A percentile compares a stretch with the other conserved stretches of the same genome.
phyloP scores from a whole-genome alignment of 2,329 filamentous ascomycete genomes.

The Chaetomium strumarium region DNA sequence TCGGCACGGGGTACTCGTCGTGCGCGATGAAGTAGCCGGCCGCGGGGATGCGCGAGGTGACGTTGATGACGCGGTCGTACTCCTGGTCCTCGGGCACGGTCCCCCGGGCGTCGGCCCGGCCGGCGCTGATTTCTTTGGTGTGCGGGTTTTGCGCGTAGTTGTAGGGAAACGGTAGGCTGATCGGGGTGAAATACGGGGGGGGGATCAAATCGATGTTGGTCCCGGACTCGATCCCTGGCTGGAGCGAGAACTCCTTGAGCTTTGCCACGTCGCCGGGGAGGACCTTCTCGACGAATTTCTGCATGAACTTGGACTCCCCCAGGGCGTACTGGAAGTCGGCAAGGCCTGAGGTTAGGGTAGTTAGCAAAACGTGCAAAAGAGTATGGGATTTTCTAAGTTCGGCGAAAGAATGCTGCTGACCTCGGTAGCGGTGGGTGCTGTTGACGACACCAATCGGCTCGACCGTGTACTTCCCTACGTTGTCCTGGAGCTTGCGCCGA shows the following conservation, averaged over 20 bases:
- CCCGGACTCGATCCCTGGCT: slow-evolving; percentile 53
- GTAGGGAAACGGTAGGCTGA: slow-evolving; percentile 68
- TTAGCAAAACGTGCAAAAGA: background rate
- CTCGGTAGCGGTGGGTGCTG: slow-evolving; percentile 80
- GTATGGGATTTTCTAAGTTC: background rate
- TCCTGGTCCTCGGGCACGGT: slow-evolving; percentile 48
- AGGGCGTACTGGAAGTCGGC: slow-evolving; percentile 84
- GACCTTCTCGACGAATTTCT: slow-evolving; percentile 63
- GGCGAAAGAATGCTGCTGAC: slow-evolving; percentile 32
- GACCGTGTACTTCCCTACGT: slow-evolving; percentile 58
- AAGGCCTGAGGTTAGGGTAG: slow-evolving; percentile 44
- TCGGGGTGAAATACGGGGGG: slow-evolving; percentile 71
- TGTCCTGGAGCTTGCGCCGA: slow-evolving; percentile 63
- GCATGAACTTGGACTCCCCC: slow-evolving; percentile 61
- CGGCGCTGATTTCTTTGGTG: slow-evolving; percentile 40
- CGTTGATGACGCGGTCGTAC: slow-evolving; percentile 49
- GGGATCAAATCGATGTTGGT: slow-evolving; percentile 67
- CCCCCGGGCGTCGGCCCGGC: slow-evolving; percentile 9
- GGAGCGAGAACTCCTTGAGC: slow-evolving; percentile 58
- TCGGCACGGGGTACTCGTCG: slow-evolving; percentile 55
- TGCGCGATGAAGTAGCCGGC: slow-evolving; percentile 53
- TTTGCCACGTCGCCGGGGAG: slow-evolving; percentile 58
- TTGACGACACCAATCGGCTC: slow-evolving; percentile 67
- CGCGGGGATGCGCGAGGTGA: slow-evolving; percentile 50
- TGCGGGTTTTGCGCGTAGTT: slow-evolving; percentile 83